Percentiles rank a stretch among this genome's conserved stretches.
Conservation (phyloP, 2,329 filamentous ascomycete genomes). For the Ramularia collo-cygni region DNA sequence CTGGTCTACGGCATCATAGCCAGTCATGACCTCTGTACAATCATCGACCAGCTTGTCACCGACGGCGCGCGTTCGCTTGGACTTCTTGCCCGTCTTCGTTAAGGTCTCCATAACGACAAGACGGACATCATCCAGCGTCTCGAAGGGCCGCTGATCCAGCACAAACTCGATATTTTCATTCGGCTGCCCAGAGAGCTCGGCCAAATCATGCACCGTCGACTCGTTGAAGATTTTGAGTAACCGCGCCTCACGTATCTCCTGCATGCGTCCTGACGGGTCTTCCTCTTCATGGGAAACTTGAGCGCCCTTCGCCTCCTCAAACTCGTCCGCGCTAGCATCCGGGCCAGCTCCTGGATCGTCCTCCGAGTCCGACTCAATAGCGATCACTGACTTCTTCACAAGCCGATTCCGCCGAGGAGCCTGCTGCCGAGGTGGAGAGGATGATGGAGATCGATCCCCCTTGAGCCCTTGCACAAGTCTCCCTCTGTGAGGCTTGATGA, state of each 20-base stretch:
- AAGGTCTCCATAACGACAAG: conserved; percentile 48
- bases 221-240: conserved; percentile 79
- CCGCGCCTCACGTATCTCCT: conserved; percentile 24
- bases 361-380: conserved; percentile 34
- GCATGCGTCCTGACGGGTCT: conserved; percentile 8
- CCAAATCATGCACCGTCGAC: conserved; percentile 66
- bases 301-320: conserved; percentile 8
- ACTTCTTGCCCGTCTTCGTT: conserved; percentile 48
- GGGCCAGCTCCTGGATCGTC: conserved; percentile 38
- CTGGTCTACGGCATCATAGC: conserved; percentile 75
- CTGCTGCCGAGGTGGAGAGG: conserved; percentile 16
- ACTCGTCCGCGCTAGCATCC: conserved; percentile 17
- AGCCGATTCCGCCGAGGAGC: conserved; percentile 10
- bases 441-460: conserved; percentile 31
- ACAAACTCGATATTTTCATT: conserved; percentile 63
- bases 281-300: conserved; percentile 31
- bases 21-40: conserved; percentile 65
- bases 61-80: conserved; percentile 45
- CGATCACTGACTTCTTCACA: conserved; percentile 24
- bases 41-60: conserved; percentile 62
- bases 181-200: conserved; percentile 72
- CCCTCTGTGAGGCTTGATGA: conserved; percentile 22
- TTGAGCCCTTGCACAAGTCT: conserved; percentile 47
- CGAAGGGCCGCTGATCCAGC: conserved; percentile 69
- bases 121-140: conserved; percentile 57